Conservation (phyloP, 2,329 filamentous ascomycete species). For the Cladosporium sp. region DNA sequence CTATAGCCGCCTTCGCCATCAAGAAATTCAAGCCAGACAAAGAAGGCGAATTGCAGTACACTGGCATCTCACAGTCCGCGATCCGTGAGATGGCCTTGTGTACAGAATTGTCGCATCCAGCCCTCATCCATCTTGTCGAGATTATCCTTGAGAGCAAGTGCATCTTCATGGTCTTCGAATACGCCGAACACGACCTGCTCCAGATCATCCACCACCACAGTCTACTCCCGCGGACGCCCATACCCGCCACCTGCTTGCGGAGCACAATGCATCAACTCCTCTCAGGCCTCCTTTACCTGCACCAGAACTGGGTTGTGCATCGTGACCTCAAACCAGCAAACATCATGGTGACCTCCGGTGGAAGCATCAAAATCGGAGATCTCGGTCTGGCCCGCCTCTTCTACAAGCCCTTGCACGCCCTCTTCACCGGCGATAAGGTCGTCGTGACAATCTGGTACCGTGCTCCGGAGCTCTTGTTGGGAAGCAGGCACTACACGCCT, state of each 20-base stretch:
- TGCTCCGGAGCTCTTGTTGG: conserved; percentile 86
- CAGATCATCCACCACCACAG: conserved; percentile 99
- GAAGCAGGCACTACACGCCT: conserved; percentile 92
- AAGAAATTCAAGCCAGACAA: conserved; percentile 99
- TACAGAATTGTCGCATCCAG: conserved; percentile 81
- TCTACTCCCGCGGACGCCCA: conserved; percentile 79
- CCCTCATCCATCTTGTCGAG: conserved; percentile 86
- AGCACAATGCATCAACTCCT: conserved; percentile 95
- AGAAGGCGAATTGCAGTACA: conserved; percentile 95
- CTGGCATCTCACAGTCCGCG: conserved; percentile 94
- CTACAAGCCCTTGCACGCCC: conserved; percentile 84
- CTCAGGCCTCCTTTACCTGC: conserved; percentile 90
- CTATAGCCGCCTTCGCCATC: conserved; percentile 82
- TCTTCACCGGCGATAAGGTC: conserved; percentile 94
- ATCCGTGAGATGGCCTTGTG: conserved; percentile 97
- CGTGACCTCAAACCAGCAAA: conserved; percentile 96
- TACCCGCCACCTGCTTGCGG: conserved; percentile 82
- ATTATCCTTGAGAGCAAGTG: conserved; percentile 98
- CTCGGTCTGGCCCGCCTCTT: conserved; percentile 88
- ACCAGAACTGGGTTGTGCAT: conserved; percentile 95
- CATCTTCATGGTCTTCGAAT: conserved; percentile 99
- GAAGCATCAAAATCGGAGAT: conserved; percentile 92
- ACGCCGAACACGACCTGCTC: conserved; percentile 92
- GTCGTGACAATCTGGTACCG: conserved; percentile 99
- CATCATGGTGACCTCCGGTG: conserved; percentile 91